Percentiles rank a stretch among this genome's conserved stretches.
These are phyloP conservation scores for Leishmania amazonensis DNA, from an alignment of 208 protist species.

Conservation along the genomic window DNA sequence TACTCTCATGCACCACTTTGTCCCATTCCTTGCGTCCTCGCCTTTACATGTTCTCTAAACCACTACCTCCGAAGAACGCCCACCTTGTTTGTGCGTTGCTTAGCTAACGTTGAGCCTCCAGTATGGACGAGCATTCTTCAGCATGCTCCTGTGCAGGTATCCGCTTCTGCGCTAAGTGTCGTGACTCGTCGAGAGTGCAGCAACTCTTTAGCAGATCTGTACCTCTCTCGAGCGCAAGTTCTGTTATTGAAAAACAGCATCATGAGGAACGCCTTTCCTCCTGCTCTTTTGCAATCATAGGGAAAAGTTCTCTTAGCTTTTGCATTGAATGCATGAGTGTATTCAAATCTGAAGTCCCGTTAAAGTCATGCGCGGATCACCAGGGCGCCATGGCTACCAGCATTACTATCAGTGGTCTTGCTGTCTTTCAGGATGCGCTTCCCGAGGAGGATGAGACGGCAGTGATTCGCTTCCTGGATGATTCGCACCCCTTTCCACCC, in stretches of 20 bases:
- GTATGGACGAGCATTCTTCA: background rate
- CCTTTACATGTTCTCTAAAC: background rate
- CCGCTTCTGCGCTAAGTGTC: conserved; percentile 69
- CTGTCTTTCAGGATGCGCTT: conserved; percentile 50
- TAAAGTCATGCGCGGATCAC: conserved; percentile 61
- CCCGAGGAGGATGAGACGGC: conserved; percentile 47
- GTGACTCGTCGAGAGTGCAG: conserved; percentile 49
- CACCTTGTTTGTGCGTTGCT: background rate
- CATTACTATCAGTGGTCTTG: conserved; percentile 47
- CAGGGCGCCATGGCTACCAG: background rate
- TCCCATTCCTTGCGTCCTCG: background rate
- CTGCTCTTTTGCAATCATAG: conserved; percentile 62
- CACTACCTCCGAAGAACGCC: background rate
- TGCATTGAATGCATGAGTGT: conserved; percentile 49
- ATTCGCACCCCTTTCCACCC: conserved; percentile 44
- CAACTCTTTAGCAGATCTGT: conserved; percentile 45
- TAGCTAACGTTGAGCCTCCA: background rate
- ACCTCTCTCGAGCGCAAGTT: conserved; percentile 25
- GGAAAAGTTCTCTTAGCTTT: conserved; percentile 38
- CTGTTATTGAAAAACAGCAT: conserved; percentile 60
- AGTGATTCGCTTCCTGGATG: conserved; percentile 66
- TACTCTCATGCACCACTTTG: background rate
- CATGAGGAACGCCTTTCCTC: conserved; percentile 64
- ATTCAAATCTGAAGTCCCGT: conserved; percentile 26
- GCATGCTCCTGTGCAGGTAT: conserved; percentile 73